Base-by-base conservation (phyloP, 1,284 basidiomycete genomes). In the Stereum hirsutum region DNA sequence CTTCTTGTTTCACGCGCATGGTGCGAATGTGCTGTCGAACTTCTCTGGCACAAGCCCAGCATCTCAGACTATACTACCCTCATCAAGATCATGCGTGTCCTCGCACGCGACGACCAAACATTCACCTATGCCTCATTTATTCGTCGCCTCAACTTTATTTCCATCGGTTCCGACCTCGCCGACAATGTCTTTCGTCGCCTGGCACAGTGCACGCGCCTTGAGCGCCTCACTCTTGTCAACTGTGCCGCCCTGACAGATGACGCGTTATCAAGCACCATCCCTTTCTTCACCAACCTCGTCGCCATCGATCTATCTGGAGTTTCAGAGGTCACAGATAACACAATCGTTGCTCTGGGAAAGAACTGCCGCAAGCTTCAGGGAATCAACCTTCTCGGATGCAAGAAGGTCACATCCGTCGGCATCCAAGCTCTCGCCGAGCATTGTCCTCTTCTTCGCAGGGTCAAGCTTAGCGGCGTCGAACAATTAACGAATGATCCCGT, bases 21-120 rank as follows among this genome's bases (percentile, higher is more conserved):
- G 94, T 97, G 93, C 68, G 82, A 94, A 56, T 95, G 92, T 61
- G 84, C 91, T 6, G 92, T 95, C 43, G 92, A 97, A 60, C 74
- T 98, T 15, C 74, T 99, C 17, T 99, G 95, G 95, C 87, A 94
- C 62, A 87, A 90, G 54, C 94, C 95, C 14, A 71, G 73, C 43
- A 82, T 95, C 57, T 70, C 77, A 44, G 78, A 77, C 48, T 72
- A 81, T 46, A 69, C 74, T 41, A 83, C 83, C 34, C 74, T 95
- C 41, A 74, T 82, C 59, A 85, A 86, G 63, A 83, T 92, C 75
- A 75, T 91, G 54, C 65, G 71, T 41, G 67, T 86, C 30, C 66
- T 92, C 46, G 65, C 69, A 15, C 66, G 65, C 30, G 63, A 70
- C 26, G 72, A 78, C 47, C 76, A 83, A 51, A 88, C 88, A 0